phyloP scores from a whole-genome alignment of 192 early-diverging fungal species.

The Umbelopsis sp. region DNA sequence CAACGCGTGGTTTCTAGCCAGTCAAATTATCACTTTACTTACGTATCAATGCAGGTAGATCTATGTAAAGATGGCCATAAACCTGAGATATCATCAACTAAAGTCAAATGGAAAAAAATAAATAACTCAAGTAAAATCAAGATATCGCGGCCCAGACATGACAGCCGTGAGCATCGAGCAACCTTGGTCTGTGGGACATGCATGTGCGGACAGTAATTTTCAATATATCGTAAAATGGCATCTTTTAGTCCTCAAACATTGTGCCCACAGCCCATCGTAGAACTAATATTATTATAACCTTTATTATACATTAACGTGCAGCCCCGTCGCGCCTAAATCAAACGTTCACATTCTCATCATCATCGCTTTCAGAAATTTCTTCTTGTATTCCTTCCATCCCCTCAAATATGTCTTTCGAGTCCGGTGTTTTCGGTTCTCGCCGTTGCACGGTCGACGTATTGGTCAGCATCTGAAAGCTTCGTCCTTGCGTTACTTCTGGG shows the following conservation, averaged over 20 bases:
- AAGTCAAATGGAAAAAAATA: too few relatives aligned
- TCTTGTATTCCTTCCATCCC: constrained; percentile 10
- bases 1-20: too few relatives aligned
- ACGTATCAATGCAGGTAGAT: too few relatives aligned
- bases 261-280: not conserved
- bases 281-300: not conserved
- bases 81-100: too few relatives aligned
- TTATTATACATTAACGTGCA: constrained; percentile 15
- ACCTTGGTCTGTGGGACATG: too few relatives aligned
- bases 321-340: not conserved
- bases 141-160: too few relatives aligned
- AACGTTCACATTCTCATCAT: not conserved
- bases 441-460: not conserved
- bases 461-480: not conserved
- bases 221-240: too few relatives aligned
- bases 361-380: constrained; percentile 17
- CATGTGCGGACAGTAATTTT: too few relatives aligned
- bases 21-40: too few relatives aligned
- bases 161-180: too few relatives aligned
- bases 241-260: not conserved
- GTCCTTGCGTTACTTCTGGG: not conserved
- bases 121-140: too few relatives aligned
- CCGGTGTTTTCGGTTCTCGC: not conserved
- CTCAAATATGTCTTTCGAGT: not conserved
- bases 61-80: too few relatives aligned